Evolutionary conservation across 2,329 filamentous ascomycete genomes (phyloP), one percentile per base, ranked within the genome.

Genomic region (Boeremia lycopersici): DNA sequence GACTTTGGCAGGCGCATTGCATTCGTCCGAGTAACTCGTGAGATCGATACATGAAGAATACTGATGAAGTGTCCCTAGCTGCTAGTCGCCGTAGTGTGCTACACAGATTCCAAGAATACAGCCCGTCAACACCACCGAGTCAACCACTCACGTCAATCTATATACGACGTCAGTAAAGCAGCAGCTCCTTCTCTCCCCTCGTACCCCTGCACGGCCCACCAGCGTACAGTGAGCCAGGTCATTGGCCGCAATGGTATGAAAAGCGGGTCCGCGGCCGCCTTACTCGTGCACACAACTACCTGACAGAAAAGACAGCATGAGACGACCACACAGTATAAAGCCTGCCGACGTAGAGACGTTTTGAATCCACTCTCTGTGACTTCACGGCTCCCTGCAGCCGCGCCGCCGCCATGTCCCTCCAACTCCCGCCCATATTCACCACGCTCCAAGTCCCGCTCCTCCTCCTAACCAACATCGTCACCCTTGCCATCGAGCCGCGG

Each of bases 381-480:
- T 23, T 23, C 19, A 23, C 19, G 19, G 19, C 5, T 23, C 19
- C 3, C 5, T 23, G 19, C 19, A 23, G 19, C 6, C 19, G 10
- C 34, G 15, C 6, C 1, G n/a, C 26, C 26, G 17, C n/a, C 6
- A 41, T 41, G 40, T 47, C 60, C 2, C 48, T 65, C 6, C 28
- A 53, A 26, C 50, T 62, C 0, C 59, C 61, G 9, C 43, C 49
- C 4, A 9, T 57, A 23, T 44, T 64, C 12, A 30, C 40, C 4
- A 8, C 36, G 6, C 33, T 60, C 6, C 61, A 66, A 31, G 9
- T 62, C 4, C 60, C 58, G 7, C 53, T 69, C 11, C 23, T 70
- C 11, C 40, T 54, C 28, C 6, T 60, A 1, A 50, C 29, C 26
- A 65, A 63, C 34, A 35, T 59, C 25, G 10, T 68, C 7, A 49